These are phyloP conservation scores for Periconia sp. DNA, from an alignment of 2,329 filamentous ascomycete genomes.

Conservation along the genomic window DNA sequence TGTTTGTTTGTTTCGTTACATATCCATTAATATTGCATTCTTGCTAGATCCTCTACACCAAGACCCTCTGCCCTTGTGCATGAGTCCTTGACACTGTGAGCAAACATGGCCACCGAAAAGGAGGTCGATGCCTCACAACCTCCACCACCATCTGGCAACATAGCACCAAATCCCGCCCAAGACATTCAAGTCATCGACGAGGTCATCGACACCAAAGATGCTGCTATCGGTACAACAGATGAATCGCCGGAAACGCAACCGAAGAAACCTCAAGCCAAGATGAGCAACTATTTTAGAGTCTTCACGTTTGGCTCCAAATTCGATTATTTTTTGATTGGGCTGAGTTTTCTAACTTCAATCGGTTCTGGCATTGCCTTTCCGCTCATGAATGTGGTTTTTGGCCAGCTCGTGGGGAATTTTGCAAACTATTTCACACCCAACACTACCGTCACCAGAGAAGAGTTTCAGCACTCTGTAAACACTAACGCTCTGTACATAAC, in stretches of 20 bases:
- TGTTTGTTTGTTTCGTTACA: too few species aligned
- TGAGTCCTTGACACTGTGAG: too few species aligned
- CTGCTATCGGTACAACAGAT: conserved; percentile 1
- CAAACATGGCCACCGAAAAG: neutral
- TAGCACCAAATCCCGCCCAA: conserved; percentile 14
- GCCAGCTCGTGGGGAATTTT: conserved; percentile 56
- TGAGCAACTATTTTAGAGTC: conserved; percentile 40
- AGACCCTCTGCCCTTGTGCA: too few species aligned
- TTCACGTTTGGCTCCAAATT: conserved; percentile 35
- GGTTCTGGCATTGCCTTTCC: conserved; percentile 36
- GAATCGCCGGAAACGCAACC: neutral
- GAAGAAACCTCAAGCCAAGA: conserved; percentile 21
- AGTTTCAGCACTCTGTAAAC: conserved; percentile 56
- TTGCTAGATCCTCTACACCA: too few species aligned
- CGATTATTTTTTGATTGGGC: conserved; percentile 30
- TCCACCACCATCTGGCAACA: conserved; percentile 10
- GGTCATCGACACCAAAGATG: conserved; percentile 8
- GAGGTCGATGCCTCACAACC: neutral
- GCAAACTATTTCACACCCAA: conserved; percentile 56
- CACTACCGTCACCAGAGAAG: conserved; percentile 46
- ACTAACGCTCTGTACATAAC: conserved; percentile 30
- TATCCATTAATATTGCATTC: too few species aligned
- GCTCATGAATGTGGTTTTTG: too few species aligned
- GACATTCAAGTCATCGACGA: conserved; percentile 13
- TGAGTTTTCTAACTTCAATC: conserved; percentile 33